A percentile compares a stretch with the other conserved stretches of the same genome.
Evolutionary conservation across 768 basidiomycete species (phyloP).

Genomic region (Boletus subparvulus): DNA sequence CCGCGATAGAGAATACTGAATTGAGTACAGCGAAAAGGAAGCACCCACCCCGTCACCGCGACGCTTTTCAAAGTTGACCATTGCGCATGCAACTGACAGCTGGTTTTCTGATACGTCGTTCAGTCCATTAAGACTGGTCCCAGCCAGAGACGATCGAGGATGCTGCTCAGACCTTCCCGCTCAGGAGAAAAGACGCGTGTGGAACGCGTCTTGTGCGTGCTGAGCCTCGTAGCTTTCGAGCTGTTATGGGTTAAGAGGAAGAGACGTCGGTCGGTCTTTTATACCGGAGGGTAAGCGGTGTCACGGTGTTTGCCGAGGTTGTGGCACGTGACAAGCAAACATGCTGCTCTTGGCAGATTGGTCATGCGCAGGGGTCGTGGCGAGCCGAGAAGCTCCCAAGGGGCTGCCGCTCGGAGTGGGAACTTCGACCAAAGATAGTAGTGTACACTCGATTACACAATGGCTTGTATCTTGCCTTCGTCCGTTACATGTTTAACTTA

Average conservation of each 20-base stretch:
- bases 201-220: constrained; percentile 23
- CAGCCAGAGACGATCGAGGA: constrained; percentile 31
- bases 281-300: neutral
- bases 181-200: constrained; percentile 26
- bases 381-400: too few species aligned
- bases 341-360: too few species aligned
- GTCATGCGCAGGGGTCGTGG: too few species aligned
- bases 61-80: constrained; percentile 29
- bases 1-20: constrained; percentile 25
- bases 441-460: too few species aligned
- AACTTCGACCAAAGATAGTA: too few species aligned
- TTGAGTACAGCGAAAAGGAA: neutral
- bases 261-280: neutral
- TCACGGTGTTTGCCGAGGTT: constrained; percentile 13
- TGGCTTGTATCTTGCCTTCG: too few species aligned
- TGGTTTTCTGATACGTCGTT: constrained; percentile 32
- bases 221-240: constrained; percentile 33
- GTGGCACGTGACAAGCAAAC: constrained; percentile 20
- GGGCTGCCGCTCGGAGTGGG: too few species aligned
- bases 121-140: constrained; percentile 27
- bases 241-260: constrained; percentile 15
- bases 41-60: constrained; percentile 28
- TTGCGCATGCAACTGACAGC: constrained; percentile 11
- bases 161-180: constrained; percentile 36
- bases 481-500: too few species aligned